Evolutionary conservation across 257 asterid genomes (phyloP), one percentile per base, ranked within the genome.

Genomic region (Euphrasia confusa): DNA sequence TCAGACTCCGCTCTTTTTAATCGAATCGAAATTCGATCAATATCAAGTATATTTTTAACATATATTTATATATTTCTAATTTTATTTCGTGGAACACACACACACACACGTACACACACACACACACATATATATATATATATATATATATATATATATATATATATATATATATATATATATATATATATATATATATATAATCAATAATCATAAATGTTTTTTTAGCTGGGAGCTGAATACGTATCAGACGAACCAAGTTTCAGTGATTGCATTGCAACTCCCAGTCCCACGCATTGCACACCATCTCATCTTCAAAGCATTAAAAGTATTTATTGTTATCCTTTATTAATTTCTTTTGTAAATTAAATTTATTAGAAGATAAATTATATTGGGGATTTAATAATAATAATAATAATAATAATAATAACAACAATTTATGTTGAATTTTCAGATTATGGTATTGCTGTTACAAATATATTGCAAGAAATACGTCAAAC

Each of bases 11-110:
- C 53, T 81, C 26, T 76, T 81, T 53, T 13, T 81, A 15, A 40
- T 74, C n/a, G 79, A 79, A 54, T 64, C 84, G 12, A 77, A 72
- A 10, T 81, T 76, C 56, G 84, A 81, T 65, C 4, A 4, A 4
- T 74, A 59, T 71, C 80, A 81, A 76, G 87, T 78, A 66, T 21
- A 21, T 21, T 21, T 21, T 21, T 21, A 21, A 21, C 24, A 1
- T 0, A 21, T 21, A 21, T 21, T 21, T 21, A 21, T 21, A 21
- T 17, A 7, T 3, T 33, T 12, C 14, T 2, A 24, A 54, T 24
- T 24, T 27, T 44, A 1, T 21, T 28, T 0, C 8, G 24, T 7
- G 13, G 24, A 21, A 21, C 24, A 21, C 24, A 21, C 24, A 21
- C 24, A 21, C 24, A 21, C 24, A 21, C 24, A 21, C 24, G n/a